Conservation (phyloP, 495 filamentous ascomycete species). For the Podospora comata region DNA sequence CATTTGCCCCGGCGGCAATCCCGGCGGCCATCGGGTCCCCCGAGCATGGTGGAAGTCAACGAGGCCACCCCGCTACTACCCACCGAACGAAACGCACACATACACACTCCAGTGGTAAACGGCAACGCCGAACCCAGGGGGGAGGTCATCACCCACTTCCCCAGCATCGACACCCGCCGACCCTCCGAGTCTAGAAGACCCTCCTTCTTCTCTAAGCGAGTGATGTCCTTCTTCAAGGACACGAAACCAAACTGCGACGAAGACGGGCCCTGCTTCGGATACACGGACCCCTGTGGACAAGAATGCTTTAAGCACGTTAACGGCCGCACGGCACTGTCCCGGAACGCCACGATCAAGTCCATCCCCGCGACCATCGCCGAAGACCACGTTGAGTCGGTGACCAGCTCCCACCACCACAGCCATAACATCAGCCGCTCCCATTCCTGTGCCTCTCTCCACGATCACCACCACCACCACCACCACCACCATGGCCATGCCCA, state of each 20-base stretch:
- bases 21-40: conserved; percentile 10
- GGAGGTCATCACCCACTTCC: conserved; percentile 19
- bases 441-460: conserved; percentile 24
- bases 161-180: conserved; percentile 7
- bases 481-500: conserved; percentile 16
- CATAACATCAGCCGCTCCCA: conserved; percentile 29
- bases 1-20: neutral
- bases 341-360: conserved; percentile 25
- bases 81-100: conserved; percentile 15
- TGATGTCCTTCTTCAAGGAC: conserved; percentile 64
- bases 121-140: conserved; percentile 4
- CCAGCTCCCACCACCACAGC: conserved; percentile 28
- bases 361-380: conserved; percentile 21
- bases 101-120: conserved; percentile 15
- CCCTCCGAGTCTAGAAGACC: conserved; percentile 36
- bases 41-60: conserved; percentile 26
- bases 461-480: conserved; percentile 18
- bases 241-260: conserved; percentile 69
- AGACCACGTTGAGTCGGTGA: conserved; percentile 20
- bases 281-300: conserved; percentile 78
- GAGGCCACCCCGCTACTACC: conserved; percentile 35
- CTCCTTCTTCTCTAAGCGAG: conserved; percentile 44
- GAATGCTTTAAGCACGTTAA: conserved; percentile 66
- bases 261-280: conserved; percentile 75
- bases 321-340: conserved; percentile 26